phyloP scores from a whole-genome alignment of 2,329 filamentous ascomycete species.

The Onygenales sp. region DNA sequence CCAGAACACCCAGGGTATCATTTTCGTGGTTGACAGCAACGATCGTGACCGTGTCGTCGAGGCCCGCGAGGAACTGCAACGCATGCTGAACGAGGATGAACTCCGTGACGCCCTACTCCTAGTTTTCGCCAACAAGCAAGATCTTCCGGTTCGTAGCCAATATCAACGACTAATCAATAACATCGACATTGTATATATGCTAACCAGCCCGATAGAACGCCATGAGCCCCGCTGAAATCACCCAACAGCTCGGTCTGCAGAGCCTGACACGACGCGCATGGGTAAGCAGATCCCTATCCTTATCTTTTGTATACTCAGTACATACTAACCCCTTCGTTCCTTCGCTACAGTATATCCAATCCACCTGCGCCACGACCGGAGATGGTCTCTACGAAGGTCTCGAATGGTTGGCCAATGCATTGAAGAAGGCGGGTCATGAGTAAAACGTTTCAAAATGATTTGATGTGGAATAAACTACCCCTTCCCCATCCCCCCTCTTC shows the following conservation, averaged over 20 bases:
- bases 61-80: slow-evolving; percentile 89
- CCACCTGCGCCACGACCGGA: slow-evolving; percentile 95
- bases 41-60: slow-evolving; percentile 97
- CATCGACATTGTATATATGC: slow-evolving; percentile 1
- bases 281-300: slow-evolving; percentile 56
- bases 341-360: slow-evolving; percentile 80
- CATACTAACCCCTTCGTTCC: slow-evolving; percentile 14
- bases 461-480: slow-evolving; percentile 4
- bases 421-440: slow-evolving; percentile 57
- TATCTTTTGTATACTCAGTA: slow-evolving; percentile 8
- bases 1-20: slow-evolving; percentile 98
- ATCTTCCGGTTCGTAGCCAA: slow-evolving; percentile 70
- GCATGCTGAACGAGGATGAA: slow-evolving; percentile 98
- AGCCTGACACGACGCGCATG: slow-evolving; percentile 96
- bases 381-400: slow-evolving; percentile 99
- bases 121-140: slow-evolving; percentile 99
- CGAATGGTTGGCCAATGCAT: slow-evolving; percentile 78
- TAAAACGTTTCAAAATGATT: slow-evolving; percentile 25
- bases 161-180: slow-evolving; percentile 4
- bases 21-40: slow-evolving; percentile 99
- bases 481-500: background rate
- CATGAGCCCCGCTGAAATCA: slow-evolving; percentile 99
- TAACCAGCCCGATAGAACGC: slow-evolving; percentile 59
- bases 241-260: slow-evolving; percentile 99
- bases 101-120: slow-evolving; percentile 93